Evolutionary conservation across 2,329 filamentous ascomycete genomes (phyloP), one percentile per base, ranked within the genome.

Genomic region (Botrytis medusae): DNA sequence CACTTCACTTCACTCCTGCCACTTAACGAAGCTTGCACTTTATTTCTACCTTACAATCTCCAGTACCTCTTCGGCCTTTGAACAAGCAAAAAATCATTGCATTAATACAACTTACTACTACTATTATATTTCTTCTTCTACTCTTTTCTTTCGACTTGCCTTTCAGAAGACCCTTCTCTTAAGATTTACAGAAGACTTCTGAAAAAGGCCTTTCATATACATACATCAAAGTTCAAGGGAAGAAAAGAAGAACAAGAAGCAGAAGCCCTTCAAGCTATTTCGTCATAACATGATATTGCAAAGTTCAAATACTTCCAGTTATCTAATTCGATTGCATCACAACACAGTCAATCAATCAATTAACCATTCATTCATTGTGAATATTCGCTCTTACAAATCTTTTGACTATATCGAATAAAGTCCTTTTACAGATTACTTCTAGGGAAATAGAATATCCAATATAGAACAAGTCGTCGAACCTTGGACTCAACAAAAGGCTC

Each of bases 301-400:
- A 68, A 57, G 34, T 42, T 42, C 16, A 64, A 63, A 8, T 32
- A 54, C 44, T 37, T 54, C 63, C 63, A 68, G 42, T 42, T 57
- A 57, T 68, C 48, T 57, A 68, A 57, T 57, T 68, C 25, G 12
- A 57, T 20, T 12, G 20, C 34, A 68, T 18, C 65, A 68, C 61
- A 64, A 64, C 22, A 40, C 59, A 40, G 32, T 37, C 22, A n/a
- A n/a, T n/a, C 29, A 48, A 37, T 44, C 61, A 32, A 25, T 48
- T 29, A 37, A 7, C 18, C 48, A 29, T 25, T 40, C 25, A n/a
- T 68, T 68, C 25, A 32, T 42, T 32, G 64, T 42, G 48, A 68
- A 57, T 32, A 57, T 69, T 57, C 65, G 57, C 65, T 69, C 34
- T 59, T 57, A 69, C 29, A 37, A 10, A 2, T 59, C 48, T 57